phyloP scores from a whole-genome alignment of 805 yeast genomes.

The Starmera dryadoides region DNA sequence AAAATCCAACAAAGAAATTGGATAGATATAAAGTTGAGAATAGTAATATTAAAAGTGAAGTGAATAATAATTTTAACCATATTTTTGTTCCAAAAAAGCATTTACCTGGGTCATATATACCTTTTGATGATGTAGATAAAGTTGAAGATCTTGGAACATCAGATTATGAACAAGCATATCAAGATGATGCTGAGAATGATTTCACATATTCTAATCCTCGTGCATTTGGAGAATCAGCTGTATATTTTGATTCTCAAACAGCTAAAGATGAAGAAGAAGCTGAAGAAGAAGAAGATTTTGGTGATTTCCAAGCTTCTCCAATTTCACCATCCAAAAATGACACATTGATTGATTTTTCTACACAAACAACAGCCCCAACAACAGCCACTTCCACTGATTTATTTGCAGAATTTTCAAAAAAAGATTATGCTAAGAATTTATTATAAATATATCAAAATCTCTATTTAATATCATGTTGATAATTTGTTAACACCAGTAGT shows the following conservation, averaged over 20 bases:
- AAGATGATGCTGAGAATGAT: conserved; percentile 6
- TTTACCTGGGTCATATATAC: conserved; percentile 4
- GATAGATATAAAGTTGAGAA: conserved; percentile 8
- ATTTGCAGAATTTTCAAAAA: too few relatives aligned
- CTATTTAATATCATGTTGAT: background rate
- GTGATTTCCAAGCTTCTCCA: too few relatives aligned
- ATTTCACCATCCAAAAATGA: too few relatives aligned
- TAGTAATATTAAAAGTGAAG: conserved; percentile 11
- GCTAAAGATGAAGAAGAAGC: too few relatives aligned
- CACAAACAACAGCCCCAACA: too few relatives aligned
- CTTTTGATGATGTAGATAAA: background rate
- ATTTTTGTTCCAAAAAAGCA: conserved; percentile 1
- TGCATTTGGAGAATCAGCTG: background rate
- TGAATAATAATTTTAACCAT: conserved; percentile 8
- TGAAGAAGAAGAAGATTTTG: too few relatives aligned
- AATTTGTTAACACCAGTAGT: conserved; percentile 12
- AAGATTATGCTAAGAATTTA: too few relatives aligned
- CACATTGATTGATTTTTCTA: too few relatives aligned
- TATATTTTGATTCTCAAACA: too few relatives aligned
- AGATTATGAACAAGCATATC: conserved; percentile 3
- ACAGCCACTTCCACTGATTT: too few relatives aligned
- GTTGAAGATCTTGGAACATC: background rate
- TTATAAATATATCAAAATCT: background rate
- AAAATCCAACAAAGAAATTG: conserved; percentile 6
- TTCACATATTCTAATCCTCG: too few relatives aligned